phyloP scores from a whole-genome alignment of 805 yeast genomes.

The Hanseniaspora occidentalis region DNA sequence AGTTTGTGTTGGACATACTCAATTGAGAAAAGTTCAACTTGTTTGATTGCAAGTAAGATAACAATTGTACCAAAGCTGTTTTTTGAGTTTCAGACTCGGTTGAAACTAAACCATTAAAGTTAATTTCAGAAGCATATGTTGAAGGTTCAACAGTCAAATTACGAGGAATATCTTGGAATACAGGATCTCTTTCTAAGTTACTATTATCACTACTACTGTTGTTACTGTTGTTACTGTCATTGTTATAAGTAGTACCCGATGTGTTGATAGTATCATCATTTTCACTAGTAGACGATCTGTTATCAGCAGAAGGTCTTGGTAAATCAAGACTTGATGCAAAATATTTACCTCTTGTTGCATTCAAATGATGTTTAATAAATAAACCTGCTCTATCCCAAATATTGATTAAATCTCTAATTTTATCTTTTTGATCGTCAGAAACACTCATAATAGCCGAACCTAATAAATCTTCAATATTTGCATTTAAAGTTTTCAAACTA shows the following conservation, averaged over 20 bases:
- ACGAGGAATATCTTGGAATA: conserved; percentile 10
- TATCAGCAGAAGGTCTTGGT: conserved; percentile 11
- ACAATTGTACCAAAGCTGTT: conserved; percentile 1
- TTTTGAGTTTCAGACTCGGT: conserved; percentile 5
- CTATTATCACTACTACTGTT: conserved; percentile 13
- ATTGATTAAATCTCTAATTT: conserved; percentile 72
- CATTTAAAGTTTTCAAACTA: conserved; percentile 54
- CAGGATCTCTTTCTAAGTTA: conserved; percentile 33
- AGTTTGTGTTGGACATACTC: background rate
- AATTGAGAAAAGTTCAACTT: conserved; percentile 19
- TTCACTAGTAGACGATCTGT: conserved; percentile 28
- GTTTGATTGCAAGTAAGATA: conserved; percentile 10
- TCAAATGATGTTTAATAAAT: conserved; percentile 46
- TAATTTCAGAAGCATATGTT: background rate
- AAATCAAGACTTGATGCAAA: conserved; percentile 24
- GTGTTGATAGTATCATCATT: conserved; percentile 47
- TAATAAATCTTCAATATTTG: conserved; percentile 48
- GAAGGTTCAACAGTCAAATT: conserved; percentile 7
- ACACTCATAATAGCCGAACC: conserved; percentile 49
- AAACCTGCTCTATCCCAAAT: conserved; percentile 87
- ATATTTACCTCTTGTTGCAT: conserved; percentile 43
- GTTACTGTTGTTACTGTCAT: conserved; percentile 3
- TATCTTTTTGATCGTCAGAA: conserved; percentile 49
- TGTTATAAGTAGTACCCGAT: conserved; percentile 20
- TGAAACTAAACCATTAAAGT: conserved; percentile 1